Base-by-base conservation (phyloP, 805 yeast genomes). In the Wickerhamomyces subpelliculosus region DNA sequence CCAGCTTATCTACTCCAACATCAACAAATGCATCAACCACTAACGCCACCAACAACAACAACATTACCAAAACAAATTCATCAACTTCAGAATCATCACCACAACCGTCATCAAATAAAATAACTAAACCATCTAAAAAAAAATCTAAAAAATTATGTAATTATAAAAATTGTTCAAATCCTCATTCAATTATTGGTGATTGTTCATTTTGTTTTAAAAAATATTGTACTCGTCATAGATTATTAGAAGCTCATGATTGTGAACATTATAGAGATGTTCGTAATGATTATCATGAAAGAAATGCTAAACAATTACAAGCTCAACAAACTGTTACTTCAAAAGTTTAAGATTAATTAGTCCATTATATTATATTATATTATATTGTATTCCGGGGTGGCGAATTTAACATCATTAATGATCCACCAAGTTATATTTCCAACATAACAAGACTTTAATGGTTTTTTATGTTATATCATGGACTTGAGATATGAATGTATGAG, bases 171-270 rank as follows among this genome's bases (percentile, higher is more conserved):
- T 54, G 59, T 35, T 42, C 53, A 1, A 43, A 48, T 4, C 48
- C 58, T 54, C 43, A 64, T 73, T 26, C 61, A 63, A 32, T 78
- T 75, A 16, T 78, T 34, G 85, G 85, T 20, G 79, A 75, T 47
- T 78, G 85, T 49, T 64, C 69, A 34, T 76, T 73, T 51, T 78
- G 85, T 54, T 67, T 67, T 39, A 81, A 81, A 39, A 75, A 75
- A 55, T 78, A 73, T 50, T 78, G 85, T 49, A 78, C 84, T 11
- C 75, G 73, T 49, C 85, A 78, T 61, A 63, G 85, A 39, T 60
- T 78, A 40, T 59, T 78, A 45, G 85, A 78, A 55, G 73, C 74
- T 48, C 85, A 78, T 54, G 52, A 62, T 42, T 78, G 85, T 52
- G 67, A 66, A 32, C 83, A 80, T 20, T 68, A 78, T 44, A 78